A percentile compares a stretch with the other conserved stretches of the same genome.
These are phyloP conservation scores for Lablab purpureus DNA, from an alignment of 306 rosid genomes.

Conservation along the genomic window DNA sequence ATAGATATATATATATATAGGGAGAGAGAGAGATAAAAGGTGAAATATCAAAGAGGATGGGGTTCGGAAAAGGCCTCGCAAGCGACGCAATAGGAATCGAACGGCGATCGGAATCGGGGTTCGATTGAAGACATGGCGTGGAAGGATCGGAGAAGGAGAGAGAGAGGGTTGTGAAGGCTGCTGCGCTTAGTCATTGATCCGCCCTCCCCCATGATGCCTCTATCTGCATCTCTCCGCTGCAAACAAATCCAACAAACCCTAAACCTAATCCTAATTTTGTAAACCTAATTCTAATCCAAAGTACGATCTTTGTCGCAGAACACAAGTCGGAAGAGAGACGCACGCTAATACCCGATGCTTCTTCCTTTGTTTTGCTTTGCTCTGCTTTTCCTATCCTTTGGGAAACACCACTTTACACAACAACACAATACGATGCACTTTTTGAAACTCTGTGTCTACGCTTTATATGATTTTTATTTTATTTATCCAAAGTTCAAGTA, in stretches of 20 bases:
- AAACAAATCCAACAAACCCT: background rate
- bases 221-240: background rate
- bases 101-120: constrained; percentile 64
- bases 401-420: background rate
- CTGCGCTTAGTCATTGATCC: background rate
- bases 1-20: background rate
- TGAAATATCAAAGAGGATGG: constrained; percentile 45
- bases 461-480: too few relatives aligned
- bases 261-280: too few relatives aligned
- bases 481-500: too few relatives aligned
- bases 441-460: too few relatives aligned
- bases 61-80: constrained; percentile 80
- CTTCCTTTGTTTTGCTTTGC: background rate
- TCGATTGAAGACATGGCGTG: constrained; percentile 45
- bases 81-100: constrained; percentile 73
- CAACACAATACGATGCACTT: background rate
- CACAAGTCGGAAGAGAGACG: background rate
- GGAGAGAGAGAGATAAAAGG: background rate
- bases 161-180: background rate
- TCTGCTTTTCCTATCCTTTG: background rate
- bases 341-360: background rate
- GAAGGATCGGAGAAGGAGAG: background rate
- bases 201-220: background rate
- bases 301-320: background rate
- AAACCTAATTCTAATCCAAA: background rate